Percentiles rank a stretch among this genome's conserved stretches.
Evolutionary conservation across 768 basidiomycete species (phyloP).

Genomic region (Cubamyces sp.): DNA sequence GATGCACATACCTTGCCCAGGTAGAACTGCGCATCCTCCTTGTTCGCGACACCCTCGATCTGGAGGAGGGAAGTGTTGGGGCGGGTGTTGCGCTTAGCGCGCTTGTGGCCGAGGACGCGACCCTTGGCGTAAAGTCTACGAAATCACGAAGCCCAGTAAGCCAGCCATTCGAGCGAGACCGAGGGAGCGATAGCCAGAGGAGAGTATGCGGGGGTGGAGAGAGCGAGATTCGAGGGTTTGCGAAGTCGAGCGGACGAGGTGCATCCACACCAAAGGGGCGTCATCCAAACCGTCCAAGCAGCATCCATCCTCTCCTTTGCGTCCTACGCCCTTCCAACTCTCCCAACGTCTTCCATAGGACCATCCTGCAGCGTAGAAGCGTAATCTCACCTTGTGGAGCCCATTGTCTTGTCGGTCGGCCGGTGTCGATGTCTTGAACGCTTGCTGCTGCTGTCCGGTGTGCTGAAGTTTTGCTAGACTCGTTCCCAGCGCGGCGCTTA

Average conservation of each 20-base stretch:
- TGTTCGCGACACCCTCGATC: conserved; percentile 93
- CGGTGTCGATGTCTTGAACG: conserved; percentile 37
- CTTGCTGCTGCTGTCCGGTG: conserved; percentile 24
- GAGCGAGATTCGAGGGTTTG: conserved; percentile 1
- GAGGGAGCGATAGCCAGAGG: neutral
- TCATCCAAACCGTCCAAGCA: conserved; percentile 36
- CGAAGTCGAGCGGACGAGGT: neutral
- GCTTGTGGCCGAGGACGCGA: conserved; percentile 97
- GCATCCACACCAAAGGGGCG: conserved; percentile 7
- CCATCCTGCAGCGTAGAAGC: conserved; percentile 14
- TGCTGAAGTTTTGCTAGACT: conserved; percentile 19
- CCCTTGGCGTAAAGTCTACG: conserved; percentile 92
- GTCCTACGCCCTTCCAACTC: conserved; percentile 19
- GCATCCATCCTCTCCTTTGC: conserved; percentile 51
- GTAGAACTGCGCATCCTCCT: conserved; percentile 97
- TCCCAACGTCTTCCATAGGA: conserved; percentile 27
- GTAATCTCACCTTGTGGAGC: conserved; percentile 74
- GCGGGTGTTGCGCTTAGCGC: conserved; percentile 94
- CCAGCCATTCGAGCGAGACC: neutral
- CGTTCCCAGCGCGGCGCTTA: conserved; percentile 8
- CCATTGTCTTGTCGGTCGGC: conserved; percentile 60
- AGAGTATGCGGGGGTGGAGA: neutral
- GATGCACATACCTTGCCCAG: conserved; percentile 84
- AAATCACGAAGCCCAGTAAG: conserved; percentile 11
- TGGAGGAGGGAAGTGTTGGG: conserved; percentile 97